Base-by-base conservation (phyloP, 495 filamentous ascomycete genomes). In the Penicillium salamii region DNA sequence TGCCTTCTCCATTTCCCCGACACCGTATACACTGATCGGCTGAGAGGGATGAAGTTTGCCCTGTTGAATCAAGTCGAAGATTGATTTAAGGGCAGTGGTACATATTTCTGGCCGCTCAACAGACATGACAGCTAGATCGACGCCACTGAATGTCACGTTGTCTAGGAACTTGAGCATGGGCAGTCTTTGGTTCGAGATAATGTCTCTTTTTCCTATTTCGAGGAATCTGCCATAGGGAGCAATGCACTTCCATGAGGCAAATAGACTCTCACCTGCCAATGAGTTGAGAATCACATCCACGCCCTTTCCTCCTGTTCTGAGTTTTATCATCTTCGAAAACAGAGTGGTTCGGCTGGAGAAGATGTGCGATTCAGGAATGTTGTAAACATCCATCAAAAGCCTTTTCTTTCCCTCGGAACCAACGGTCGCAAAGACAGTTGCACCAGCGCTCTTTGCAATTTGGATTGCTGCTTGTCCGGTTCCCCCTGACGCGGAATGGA, bases 401-500 rank as follows among this genome's bases (percentile, higher is more conserved):
- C 21, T 18, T 26, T 31, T 18, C 20, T 41, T 33, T 1, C 24
- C 17, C 37, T 41, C 21, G 7, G 47, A 42, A 24, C 36, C 47
- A 17, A 42, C 47, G 3, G 37, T 17, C 40, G 52, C 34, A 54
- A 71, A 80, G 13, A 82, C 63, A 44, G 78, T 71, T 5, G 78
- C 77, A 6, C 74, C 77, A 13, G 73, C 46, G 61, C 71, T 67
- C 34, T 78, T 69, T 0, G 77, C 75, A 3, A 84, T 36, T 13
- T 54, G 53, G 49, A 82, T 79, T 20, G 79, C 74, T 34, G 78
- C 79, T 55, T 82, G 80, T 2, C 81, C 81, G 7, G 78, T 72
- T 1, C 52, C 55, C 21, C 65, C 54, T 3, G 59, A 46, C 3
- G 51, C 65, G 7, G 51, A 35, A 28, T 68, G 63, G 34, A 68